These are phyloP conservation scores for Globisporangium recalcitrans DNA, from an alignment of 352 stramenopile genomes.

Conservation along the genomic window DNA sequence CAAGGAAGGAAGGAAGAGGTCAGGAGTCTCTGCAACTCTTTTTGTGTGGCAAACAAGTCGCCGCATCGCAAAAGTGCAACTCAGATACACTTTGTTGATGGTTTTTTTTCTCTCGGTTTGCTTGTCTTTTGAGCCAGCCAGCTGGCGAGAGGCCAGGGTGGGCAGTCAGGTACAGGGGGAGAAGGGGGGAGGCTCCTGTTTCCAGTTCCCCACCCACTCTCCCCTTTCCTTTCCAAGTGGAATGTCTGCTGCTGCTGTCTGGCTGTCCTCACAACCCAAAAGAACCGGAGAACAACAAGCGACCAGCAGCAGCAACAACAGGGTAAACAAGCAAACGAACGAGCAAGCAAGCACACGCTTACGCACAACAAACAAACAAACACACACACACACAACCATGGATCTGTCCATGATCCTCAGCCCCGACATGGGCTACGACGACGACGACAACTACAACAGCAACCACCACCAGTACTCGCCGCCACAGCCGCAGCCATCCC, in stretches of 20 bases:
- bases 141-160: constrained; percentile 6
- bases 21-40: background rate
- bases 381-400: constrained; percentile 25
- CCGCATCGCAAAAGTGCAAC: constrained; percentile 33
- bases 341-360: constrained; percentile 10
- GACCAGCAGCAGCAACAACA: background rate
- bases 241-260: constrained; percentile 3
- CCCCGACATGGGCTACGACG: constrained; percentile 31
- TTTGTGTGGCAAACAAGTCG: constrained; percentile 13
- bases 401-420: constrained; percentile 54
- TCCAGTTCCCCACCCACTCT: constrained; percentile 23
- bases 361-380: background rate
- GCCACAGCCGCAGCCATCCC: background rate
- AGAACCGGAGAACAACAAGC: constrained; percentile 12
- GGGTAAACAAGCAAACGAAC: constrained; percentile 3
- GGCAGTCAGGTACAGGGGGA: constrained; percentile 1
- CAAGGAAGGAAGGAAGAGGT: background rate
- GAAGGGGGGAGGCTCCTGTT: constrained; percentile 15
- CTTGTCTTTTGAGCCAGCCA: constrained; percentile 30
- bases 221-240: background rate
- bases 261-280: constrained; percentile 14
- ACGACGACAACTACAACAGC: constrained; percentile 1
- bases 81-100: constrained; percentile 22
- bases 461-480: constrained; percentile 7
- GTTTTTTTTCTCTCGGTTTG: constrained; percentile 37